Base-by-base conservation (phyloP, 202 grass and related monocot species). In the Dendrocalamus latiflorus region DNA sequence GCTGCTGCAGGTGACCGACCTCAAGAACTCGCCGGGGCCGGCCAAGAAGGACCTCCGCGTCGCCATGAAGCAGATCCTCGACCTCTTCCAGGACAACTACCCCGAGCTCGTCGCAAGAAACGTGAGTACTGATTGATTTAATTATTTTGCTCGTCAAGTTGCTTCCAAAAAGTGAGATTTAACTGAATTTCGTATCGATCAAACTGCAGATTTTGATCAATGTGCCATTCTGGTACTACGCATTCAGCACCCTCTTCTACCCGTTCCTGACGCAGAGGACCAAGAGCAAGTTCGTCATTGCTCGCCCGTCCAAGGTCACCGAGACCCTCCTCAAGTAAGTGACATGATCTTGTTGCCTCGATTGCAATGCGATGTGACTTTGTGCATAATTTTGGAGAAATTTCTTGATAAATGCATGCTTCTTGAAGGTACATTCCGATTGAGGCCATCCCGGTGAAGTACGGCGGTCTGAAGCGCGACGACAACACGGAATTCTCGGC, bases 201-300 rank as follows among this genome's bases (percentile, higher is more conserved):
- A 18, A 48, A 26, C 37, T 92, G 74, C 78, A 97, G 95, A 94
- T 98, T 21, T 76, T 98, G 78, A 93, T 98, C 88, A 98, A 98
- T 33, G 96, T 95, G 69, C 96, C 96, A 1, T 95, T 98, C 74
- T 98, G 93, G 87, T 98, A 95, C 85, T 91, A 93, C 68, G 95
- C 95, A n/a, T 91, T 93, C 85, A 95, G 89, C 67, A 67, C 95
- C 75, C 61, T 98, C 34, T 66, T 98, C 45, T 93, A 90, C 71
- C 95, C 95, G 26, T 98, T 98, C 91, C 68, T 98, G 74, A 95
- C 95, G 25, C 93, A 98, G 83, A 81, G 95, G 81, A 98, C 95
- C 60, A 98, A 93, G 87, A 98, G 93, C 93, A 98, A 95, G 77
- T 91, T 98, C 53, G 89, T 98, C 53, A 71, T 95, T n/a, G 88